Evolutionary conservation across 768 basidiomycete species (phyloP).

Genomic region (Plicaturopsis crispa): DNA sequence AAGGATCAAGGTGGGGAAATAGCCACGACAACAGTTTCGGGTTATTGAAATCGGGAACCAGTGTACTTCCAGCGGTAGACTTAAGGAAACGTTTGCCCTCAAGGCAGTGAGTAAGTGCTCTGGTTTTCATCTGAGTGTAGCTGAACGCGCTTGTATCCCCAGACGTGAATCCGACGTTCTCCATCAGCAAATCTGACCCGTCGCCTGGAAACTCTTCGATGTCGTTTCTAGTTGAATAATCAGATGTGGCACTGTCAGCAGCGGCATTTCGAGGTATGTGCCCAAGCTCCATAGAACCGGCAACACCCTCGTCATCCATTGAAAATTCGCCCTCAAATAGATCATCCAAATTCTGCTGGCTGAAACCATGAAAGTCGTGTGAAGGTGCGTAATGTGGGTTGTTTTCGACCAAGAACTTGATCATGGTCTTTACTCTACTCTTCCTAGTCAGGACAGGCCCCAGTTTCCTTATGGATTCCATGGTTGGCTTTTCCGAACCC

Average conservation of each 20-base stretch:
- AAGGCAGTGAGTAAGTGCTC: conserved; percentile 1
- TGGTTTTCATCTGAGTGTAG: conserved; percentile 6
- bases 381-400: background rate
- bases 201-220: background rate
- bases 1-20: conserved; percentile 10
- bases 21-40: conserved; percentile 3
- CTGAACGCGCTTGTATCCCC: conserved; percentile 8
- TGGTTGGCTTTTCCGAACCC: background rate
- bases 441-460: background rate
- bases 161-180: conserved; percentile 12
- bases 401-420: background rate
- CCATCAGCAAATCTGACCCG: conserved; percentile 9
- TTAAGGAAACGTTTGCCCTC: background rate
- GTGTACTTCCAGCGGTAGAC: background rate
- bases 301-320: background rate
- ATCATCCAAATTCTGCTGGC: background rate
- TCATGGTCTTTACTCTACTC: background rate
- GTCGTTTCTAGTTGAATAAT: background rate
- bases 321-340: background rate
- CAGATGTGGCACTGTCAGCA: conserved; percentile 5
- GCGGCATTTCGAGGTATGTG: background rate
- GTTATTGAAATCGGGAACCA: conserved; percentile 7
- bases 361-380: background rate
- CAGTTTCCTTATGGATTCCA: background rate
- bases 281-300: background rate